phyloP scores from a whole-genome alignment of 192 early-diverging fungal species.

The Backusella parvicylindrica region DNA sequence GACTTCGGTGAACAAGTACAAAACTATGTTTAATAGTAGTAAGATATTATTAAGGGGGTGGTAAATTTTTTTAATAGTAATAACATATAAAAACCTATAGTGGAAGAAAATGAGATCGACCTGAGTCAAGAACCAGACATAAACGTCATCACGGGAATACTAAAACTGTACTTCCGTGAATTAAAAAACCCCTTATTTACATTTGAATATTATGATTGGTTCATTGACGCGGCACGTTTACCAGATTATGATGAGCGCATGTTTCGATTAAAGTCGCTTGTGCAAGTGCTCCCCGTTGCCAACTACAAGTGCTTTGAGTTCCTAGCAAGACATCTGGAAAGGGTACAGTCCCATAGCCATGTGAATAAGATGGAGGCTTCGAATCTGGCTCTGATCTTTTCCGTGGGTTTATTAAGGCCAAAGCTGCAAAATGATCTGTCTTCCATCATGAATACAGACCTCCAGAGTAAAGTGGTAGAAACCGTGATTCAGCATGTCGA shows the following conservation, averaged over 20 bases:
- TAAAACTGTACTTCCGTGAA: conserved; percentile 77
- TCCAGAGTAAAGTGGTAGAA: conserved; percentile 63
- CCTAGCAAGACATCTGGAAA: conserved; percentile 61
- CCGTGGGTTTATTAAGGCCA: conserved; percentile 69
- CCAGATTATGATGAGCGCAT: conserved; percentile 67
- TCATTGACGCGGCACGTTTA: conserved; percentile 61
- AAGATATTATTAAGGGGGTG: background rate
- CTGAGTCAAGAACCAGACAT: conserved; percentile 62
- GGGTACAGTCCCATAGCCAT: conserved; percentile 57
- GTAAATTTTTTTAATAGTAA: background rate
- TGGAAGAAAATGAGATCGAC: conserved; percentile 20
- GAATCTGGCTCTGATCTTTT: conserved; percentile 89
- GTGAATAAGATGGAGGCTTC: conserved; percentile 92
- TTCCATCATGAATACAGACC: conserved; percentile 63
- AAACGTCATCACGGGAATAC: conserved; percentile 63
- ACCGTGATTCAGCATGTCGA: conserved; percentile 66
- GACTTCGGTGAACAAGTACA: conserved; percentile 61
- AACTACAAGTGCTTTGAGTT: conserved; percentile 59
- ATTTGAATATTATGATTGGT: conserved; percentile 63
- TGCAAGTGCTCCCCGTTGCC: conserved; percentile 60
- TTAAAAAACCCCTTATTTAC: conserved; percentile 66
- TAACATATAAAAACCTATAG: background rate
- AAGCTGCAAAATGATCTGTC: conserved; percentile 48
- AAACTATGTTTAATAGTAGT: conserved; percentile 55
- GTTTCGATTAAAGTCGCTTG: conserved; percentile 60